A percentile compares a stretch with the other conserved stretches of the same genome.
phyloP scores from a whole-genome alignment of 2,329 filamentous ascomycete species.

The Paecilomyces variotii region DNA sequence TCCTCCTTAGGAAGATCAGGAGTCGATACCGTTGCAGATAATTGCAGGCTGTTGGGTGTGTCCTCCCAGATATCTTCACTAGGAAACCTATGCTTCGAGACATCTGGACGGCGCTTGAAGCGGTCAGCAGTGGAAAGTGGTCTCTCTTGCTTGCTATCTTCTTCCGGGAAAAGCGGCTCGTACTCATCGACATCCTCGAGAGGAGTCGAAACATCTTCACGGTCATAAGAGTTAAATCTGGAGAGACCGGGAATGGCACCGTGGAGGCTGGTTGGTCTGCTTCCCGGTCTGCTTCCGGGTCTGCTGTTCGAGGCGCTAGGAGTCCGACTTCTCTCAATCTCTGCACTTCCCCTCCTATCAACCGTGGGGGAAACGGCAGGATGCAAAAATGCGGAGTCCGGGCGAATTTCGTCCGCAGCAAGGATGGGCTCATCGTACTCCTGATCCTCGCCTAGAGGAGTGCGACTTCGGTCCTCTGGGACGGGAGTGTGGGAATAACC shows the following conservation, averaged over 20 bases:
- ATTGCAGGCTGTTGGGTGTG: constrained; percentile 74
- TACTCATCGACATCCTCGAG: constrained; percentile 89
- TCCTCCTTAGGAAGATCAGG: constrained; percentile 54
- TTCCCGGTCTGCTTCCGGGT: constrained; percentile 56
- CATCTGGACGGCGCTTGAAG: constrained; percentile 46
- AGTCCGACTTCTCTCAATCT: constrained; percentile 45
- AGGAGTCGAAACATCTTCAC: constrained; percentile 53
- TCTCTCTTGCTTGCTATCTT: constrained; percentile 55
- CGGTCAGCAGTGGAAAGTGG: constrained; percentile 46
- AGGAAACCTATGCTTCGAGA: constrained; percentile 66
- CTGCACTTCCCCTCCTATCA: constrained; percentile 54
- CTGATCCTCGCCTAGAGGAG: constrained; percentile 42
- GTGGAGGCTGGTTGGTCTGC: constrained; percentile 57
- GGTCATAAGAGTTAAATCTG: constrained; percentile 48
- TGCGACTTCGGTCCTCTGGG: constrained; percentile 41
- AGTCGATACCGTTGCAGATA: constrained; percentile 71
- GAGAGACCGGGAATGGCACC: constrained; percentile 45
- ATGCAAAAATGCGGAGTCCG: constrained; percentile 59
- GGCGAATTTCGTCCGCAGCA: constrained; percentile 76
- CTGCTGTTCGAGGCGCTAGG: constrained; percentile 53
- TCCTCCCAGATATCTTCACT: constrained; percentile 98
- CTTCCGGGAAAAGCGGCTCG: constrained; percentile 81
- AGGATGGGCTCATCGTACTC: constrained; percentile 71
- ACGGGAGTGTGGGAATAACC: constrained; percentile 43
- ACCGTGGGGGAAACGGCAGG: constrained; percentile 74